phyloP scores from a whole-genome alignment of 2,329 filamentous ascomycete genomes.

The Ascomycota sp. region DNA sequence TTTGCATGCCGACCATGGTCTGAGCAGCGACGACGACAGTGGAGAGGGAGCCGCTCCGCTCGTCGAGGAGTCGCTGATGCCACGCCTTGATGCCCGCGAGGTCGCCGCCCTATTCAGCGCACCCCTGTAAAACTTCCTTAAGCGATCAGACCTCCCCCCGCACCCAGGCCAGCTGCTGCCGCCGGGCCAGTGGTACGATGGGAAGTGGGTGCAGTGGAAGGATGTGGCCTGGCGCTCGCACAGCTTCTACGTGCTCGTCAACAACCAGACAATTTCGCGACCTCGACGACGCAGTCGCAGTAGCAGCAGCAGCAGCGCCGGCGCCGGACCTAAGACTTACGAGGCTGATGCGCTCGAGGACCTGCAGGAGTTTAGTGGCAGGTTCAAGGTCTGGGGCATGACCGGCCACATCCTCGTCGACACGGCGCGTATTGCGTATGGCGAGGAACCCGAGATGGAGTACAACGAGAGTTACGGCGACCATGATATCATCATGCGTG shows the following conservation, averaged over 20 bases:
- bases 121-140: slow-evolving; percentile 68
- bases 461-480: slow-evolving; percentile 34
- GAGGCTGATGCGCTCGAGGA: slow-evolving; percentile 26
- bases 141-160: slow-evolving; percentile 31
- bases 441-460: slow-evolving; percentile 67
- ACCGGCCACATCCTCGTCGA: slow-evolving; percentile 82
- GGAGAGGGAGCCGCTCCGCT: slow-evolving; percentile 14
- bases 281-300: slow-evolving; percentile 16
- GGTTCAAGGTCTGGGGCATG: slow-evolving; percentile 88
- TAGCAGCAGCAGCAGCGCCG: slow-evolving; percentile 4
- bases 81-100: slow-evolving; percentile 68
- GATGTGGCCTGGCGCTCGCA: slow-evolving; percentile 66
- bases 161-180: slow-evolving; percentile 17
- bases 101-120: slow-evolving; percentile 89
- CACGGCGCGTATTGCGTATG: slow-evolving; percentile 68
- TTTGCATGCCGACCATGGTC: slow-evolving; percentile 38
- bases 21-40: slow-evolving; percentile 1
- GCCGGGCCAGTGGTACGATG: slow-evolving; percentile 61
- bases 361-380: slow-evolving; percentile 22
- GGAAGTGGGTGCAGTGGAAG: slow-evolving; percentile 64
- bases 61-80: slow-evolving; percentile 53
- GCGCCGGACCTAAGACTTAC: slow-evolving; percentile 21
- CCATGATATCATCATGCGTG: slow-evolving; percentile 24
- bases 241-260: slow-evolving; percentile 76
- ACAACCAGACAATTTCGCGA: slow-evolving; percentile 46